Percentiles rank a stretch among this genome's conserved stretches.
Evolutionary conservation across 164 flowering plant species (phyloP).

Genomic region (Berberis vulgaris): DNA sequence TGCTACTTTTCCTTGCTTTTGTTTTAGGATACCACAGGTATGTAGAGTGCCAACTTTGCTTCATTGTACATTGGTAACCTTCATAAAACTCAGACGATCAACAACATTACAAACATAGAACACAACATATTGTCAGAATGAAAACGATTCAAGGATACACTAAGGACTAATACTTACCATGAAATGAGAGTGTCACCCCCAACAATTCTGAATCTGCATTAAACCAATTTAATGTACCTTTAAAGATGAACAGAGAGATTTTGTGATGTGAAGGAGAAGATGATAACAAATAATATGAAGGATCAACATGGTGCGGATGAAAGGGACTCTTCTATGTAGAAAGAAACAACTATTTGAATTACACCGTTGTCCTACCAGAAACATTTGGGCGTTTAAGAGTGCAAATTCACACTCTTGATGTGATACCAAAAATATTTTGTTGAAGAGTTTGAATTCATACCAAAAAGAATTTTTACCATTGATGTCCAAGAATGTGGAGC

Average conservation of each 20-base stretch:
- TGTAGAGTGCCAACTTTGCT: constrained; percentile 83
- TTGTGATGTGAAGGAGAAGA: too few relatives aligned
- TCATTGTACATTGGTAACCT: constrained; percentile 99
- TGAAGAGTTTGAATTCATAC: too few relatives aligned
- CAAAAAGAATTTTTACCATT: too few relatives aligned
- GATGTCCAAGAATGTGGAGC: too few relatives aligned
- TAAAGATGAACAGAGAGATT: too few relatives aligned
- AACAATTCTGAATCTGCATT: constrained; percentile 65
- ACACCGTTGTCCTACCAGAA: background rate
- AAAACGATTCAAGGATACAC: background rate
- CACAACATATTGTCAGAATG: background rate
- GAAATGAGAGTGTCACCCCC: constrained; percentile 75
- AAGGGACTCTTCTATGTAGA: too few relatives aligned
- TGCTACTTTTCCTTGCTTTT: constrained; percentile 30
- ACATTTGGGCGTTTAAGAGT: background rate
- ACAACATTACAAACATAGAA: constrained; percentile 8
- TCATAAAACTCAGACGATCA: constrained; percentile 17
- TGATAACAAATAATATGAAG: too few relatives aligned
- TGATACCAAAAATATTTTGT: too few relatives aligned
- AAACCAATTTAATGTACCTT: too few relatives aligned
- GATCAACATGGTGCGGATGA: too few relatives aligned
- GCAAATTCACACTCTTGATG: too few relatives aligned
- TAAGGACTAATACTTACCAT: constrained; percentile 41
- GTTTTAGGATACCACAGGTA: constrained; percentile 94
- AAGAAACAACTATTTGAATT: too few relatives aligned